Evolutionary conservation across 768 basidiomycete species (phyloP), one percentile per base, ranked within the genome.

Genomic region (Pulveroboletus frians): DNA sequence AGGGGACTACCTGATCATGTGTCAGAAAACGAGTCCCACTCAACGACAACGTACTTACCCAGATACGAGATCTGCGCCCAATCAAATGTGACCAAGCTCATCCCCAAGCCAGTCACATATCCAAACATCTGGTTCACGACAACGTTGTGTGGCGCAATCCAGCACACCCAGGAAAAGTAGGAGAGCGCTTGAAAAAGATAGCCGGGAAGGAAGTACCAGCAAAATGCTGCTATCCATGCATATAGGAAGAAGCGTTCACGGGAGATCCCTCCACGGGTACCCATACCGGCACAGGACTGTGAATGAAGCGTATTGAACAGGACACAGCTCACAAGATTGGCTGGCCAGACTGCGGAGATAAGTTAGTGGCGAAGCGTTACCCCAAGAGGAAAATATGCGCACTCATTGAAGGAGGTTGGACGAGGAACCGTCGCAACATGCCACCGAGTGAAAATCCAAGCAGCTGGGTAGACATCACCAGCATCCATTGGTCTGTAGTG

Each of bases 71-170:
- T 80, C 64, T 87, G 83, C 3, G 82, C 72, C 89, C 88, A 92
- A 56, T 91, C 88, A 62, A 92, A 88, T 29, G 86, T 87, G 59
- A 89, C 64, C 52, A 88, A 61, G 54, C 83, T 81, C 84, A 89
- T 87, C 23, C 83, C 81, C 59, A 84, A 61, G 13, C 74, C 73
- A 20, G 43, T 54, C 34, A 59, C 55, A 50, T 80, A 80, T 30
- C 88, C 88, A 54, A 91, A 90, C 60, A 90, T 67, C 59, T 85
- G 81, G 64, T 89, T 91, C 59, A 92, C 76, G 41, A 66, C 71
- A 43, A 84, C 54, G 55, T 88, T 85, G 41, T 84, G 54, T 0
- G 88, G 89, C 1, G 71, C 82, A 44, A 91, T 88, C 88, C 80
- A 81, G 58, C 74, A 75, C 3, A 77, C 71, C 75, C 76, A 79